Conservation (phyloP, 108 stramenopile species). For the Fragilaria crotonensis region DNA sequence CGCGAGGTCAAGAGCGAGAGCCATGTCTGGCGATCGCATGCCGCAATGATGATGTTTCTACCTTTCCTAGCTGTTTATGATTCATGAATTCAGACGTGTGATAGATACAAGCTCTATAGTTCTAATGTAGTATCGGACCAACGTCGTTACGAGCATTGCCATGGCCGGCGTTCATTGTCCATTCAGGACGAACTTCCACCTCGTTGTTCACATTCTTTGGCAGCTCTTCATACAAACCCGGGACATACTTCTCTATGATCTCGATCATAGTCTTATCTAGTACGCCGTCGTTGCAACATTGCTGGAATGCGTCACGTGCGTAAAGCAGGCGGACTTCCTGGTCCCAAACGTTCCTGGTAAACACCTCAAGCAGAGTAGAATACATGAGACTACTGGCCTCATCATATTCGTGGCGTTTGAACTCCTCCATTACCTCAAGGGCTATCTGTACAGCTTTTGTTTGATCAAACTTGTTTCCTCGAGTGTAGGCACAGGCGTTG, state of each 20-base stretch:
- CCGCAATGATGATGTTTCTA: background rate
- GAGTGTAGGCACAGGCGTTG: slow-evolving; percentile 10
- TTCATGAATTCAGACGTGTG: too few species aligned
- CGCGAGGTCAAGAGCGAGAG: slow-evolving; percentile 13
- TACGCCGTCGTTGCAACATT: slow-evolving; percentile 10
- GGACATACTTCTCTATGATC: background rate
- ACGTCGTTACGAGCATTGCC: too few species aligned
- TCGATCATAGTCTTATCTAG: slow-evolving; percentile 1
- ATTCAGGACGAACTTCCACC: background rate
- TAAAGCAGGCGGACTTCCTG: background rate
- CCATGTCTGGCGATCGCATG: slow-evolving; percentile 3
- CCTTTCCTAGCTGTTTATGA: too few species aligned
- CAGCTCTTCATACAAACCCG: slow-evolving; percentile 3
- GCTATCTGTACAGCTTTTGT: slow-evolving; percentile 39
- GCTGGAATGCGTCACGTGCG: slow-evolving; percentile 4
- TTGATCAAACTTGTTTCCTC: slow-evolving; percentile 4
- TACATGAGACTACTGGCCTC: background rate
- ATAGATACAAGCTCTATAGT: too few species aligned
- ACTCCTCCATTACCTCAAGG: slow-evolving; percentile 19
- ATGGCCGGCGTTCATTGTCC: slow-evolving; percentile 1
- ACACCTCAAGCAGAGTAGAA: background rate
- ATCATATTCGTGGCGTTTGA: background rate
- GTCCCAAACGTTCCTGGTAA: background rate
- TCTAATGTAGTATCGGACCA: too few species aligned
- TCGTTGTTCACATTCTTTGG: background rate